Percentiles rank a stretch among this genome's conserved stretches.
Conservation (phyloP, 73 alveolate species). For the Paramecium tetraurelia region DNA sequence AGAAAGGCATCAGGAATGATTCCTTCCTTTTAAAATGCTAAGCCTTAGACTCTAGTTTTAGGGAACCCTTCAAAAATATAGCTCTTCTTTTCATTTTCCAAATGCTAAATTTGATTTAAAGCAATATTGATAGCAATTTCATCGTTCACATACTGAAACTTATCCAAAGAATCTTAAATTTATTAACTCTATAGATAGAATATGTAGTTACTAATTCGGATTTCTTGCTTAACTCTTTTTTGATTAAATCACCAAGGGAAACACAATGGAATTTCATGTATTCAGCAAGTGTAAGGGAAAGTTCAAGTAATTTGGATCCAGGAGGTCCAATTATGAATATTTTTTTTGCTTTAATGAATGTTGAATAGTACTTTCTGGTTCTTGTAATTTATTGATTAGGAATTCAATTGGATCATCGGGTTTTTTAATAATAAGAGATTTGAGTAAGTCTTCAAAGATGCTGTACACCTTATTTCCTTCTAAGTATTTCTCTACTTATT, state of each 20-base stretch:
- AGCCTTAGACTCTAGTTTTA: constrained; percentile 90
- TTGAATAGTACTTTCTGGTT: constrained; percentile 63
- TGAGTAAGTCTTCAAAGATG: constrained; percentile 86
- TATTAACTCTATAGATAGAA: constrained; percentile 45
- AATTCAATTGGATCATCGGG: constrained; percentile 93
- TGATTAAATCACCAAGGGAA: constrained; percentile 78
- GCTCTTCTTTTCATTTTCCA: constrained; percentile 85
- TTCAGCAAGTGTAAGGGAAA: constrained; percentile 80
- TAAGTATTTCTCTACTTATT: constrained; percentile 82
- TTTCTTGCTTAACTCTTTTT: constrained; percentile 83
- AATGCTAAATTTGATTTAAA: constrained; percentile 70
- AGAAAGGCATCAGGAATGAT: constrained; percentile 91
- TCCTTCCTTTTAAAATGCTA: constrained; percentile 91
- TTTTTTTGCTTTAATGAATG: constrained; percentile 69
- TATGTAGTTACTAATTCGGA: constrained; percentile 65
- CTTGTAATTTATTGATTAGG: constrained; percentile 75
- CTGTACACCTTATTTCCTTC: constrained; percentile 89
- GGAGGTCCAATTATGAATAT: constrained; percentile 92
- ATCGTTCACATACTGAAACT: constrained; percentile 77
- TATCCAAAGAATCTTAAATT: constrained; percentile 51
- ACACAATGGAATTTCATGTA: constrained; percentile 73
- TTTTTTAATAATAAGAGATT: constrained; percentile 80
- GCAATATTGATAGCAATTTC: constrained; percentile 82
- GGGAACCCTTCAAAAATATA: constrained; percentile 98
- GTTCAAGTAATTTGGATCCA: constrained; percentile 78